Evolutionary conservation across 179 eudicot species (phyloP), one percentile per base, ranked within the genome.

Genomic region (Dionaea muscipula): DNA sequence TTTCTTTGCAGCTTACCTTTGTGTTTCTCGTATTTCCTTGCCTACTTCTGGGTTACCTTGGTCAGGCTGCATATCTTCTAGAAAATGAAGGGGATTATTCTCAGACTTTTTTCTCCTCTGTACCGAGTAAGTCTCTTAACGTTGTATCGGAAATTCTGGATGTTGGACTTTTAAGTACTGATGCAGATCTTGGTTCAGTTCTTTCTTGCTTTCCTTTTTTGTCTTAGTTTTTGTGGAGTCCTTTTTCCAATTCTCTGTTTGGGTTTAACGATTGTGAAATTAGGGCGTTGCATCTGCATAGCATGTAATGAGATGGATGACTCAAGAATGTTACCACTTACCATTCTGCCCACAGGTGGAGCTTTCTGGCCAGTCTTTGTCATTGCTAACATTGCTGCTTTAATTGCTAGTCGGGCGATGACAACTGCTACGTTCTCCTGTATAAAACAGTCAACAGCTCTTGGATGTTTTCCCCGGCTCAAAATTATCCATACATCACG

Each of bases 11-110:
- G 98, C 84, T 91, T 62, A 87, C 96, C 15, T 87, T 84, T 71
- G 74, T 81, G 65, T 79, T 82, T 59, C 88, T 91, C 62, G 98
- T 91, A 45, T 75, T 91, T 37, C 98, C 98, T 37, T 91, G 98
- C 78, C 98, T 91, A 71, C 65, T 91, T 24, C 61, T 91, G 89
- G 98, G 98, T 14, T 91, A 91, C 68, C 74, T 91, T 60, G 98
- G 98, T 55, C 98, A 91, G 73, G 98, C 98, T 56, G 98, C 98
- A 58, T 91, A 84, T 65, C 93, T 91, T 43, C 78, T 91, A 85
- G 76, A 79, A 64, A 91, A 88, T 60, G 75, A 60, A 36, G 80
- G 61, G 25, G 86, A 84, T 66, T 74, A 68, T 25, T 69, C 91
- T 54, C 86, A 82, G 57, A 78, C 78, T 59, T 91, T 91, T 76